Base-by-base conservation (phyloP, 2,329 filamentous ascomycete genomes). In the Aaosphaeria pasadenensis region DNA sequence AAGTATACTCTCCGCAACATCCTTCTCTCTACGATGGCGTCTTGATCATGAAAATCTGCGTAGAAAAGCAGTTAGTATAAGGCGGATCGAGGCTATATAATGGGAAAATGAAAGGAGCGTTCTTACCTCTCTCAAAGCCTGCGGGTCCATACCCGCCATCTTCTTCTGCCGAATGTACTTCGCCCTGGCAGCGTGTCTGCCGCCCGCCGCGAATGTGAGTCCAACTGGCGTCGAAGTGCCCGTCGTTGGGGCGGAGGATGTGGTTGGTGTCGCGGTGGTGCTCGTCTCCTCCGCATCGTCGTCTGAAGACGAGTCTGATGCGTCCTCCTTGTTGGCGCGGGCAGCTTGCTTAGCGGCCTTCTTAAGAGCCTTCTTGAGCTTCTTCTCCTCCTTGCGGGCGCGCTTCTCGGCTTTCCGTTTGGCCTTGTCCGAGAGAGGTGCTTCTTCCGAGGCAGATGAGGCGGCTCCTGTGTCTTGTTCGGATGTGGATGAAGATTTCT, bases 91-190 rank as follows among this genome's bases (percentile, higher is more conserved):
- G 30, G 13, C 3, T 24, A 11, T 7, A 17, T 11, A 11, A 28
- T 5, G 29, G 2, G 5, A 24, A 24, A 24, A 24, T 24, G 17
- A 3, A 24, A 24, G 33, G n/a, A 30, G 5, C n/a, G 35, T 11
- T 57, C 59, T 45, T 74, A 91, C 88, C 84, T 96, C 91, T 68
- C 91, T 92, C 63, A 97, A 72, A 11, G 91, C 89, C 63, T 87
- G 84, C 43, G 85, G 80, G 69, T 96, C 88, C 74, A 90, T 81
- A 49, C 91, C 81, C 2, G 91, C 91, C 74, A 86, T 83, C 60
- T 84, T 85, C 77, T 97, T 97, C 60, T 94, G 89, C 48, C 87
- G 87, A 62, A 97, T 96, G 70, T 91, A 89, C 51, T 89, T 81
- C 57, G 88, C 84, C 54, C 92, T 79, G 42, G 91, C 83, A 46